Conservation (phyloP, 2,329 filamentous ascomycete species). For the Colletotrichum eremochloae region DNA sequence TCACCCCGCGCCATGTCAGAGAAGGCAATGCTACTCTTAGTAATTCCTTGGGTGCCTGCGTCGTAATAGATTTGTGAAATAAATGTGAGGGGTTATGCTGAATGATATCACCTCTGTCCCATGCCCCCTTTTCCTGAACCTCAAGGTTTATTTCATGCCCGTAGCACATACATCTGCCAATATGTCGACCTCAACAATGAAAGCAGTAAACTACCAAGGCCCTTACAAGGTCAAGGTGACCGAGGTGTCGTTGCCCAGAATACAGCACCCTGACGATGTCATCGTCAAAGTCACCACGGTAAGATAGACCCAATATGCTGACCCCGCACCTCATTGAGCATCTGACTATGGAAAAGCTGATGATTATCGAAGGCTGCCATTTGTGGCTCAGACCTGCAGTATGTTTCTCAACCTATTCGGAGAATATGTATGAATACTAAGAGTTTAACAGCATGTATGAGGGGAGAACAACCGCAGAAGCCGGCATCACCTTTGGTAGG, state of each 20-base stretch:
- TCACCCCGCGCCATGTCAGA: constrained; percentile 16
- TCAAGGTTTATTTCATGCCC: neutral
- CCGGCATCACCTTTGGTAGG: constrained; percentile 71
- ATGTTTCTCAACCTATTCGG: constrained; percentile 42
- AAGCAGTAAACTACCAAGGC: constrained; percentile 73
- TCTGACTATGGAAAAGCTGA: constrained; percentile 2
- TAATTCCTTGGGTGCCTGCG: constrained; percentile 4
- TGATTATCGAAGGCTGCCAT: constrained; percentile 56
- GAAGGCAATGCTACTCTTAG: constrained; percentile 11
- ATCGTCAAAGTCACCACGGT: constrained; percentile 76
- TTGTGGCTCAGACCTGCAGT: constrained; percentile 66
- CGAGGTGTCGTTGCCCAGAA: constrained; percentile 68
- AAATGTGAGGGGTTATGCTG: constrained; percentile 18
- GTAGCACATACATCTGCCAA: neutral
- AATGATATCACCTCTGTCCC: too few relatives aligned
- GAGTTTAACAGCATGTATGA: constrained; percentile 69
- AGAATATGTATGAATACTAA: constrained; percentile 43
- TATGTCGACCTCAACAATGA: constrained; percentile 61
- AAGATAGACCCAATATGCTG: constrained; percentile 45
- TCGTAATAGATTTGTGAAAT: constrained; percentile 25
- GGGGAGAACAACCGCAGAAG: constrained; percentile 72
- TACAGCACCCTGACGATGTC: constrained; percentile 74
- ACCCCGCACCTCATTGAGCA: neutral
- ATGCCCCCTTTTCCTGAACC: neutral
- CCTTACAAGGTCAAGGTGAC: constrained; percentile 74